phyloP scores from a whole-genome alignment of 495 filamentous ascomycete species.

The Hyaloscypha bicolor region DNA sequence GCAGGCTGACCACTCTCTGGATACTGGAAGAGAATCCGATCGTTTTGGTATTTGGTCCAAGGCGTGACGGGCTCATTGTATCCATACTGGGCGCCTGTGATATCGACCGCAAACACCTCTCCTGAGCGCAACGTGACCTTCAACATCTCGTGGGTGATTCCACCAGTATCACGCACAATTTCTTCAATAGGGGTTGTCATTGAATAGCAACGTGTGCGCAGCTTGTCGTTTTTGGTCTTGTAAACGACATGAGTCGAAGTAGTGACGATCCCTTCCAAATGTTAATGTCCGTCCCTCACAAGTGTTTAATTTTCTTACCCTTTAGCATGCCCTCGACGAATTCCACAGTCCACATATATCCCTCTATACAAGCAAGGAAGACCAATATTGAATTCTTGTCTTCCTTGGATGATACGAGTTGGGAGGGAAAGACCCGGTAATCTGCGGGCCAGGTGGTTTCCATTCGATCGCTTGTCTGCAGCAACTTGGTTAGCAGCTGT shows the following conservation, averaged over 20 bases:
- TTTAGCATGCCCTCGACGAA: background rate
- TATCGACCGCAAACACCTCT: slow-evolving; percentile 24
- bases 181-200: background rate
- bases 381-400: background rate
- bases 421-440: background rate
- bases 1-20: background rate
- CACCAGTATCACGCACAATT: background rate
- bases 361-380: background rate
- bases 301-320: background rate
- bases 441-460: background rate
- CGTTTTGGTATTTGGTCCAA: background rate
- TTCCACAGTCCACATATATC: background rate
- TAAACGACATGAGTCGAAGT: background rate
- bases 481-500: background rate
- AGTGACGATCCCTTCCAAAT: background rate
- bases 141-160: slow-evolving; percentile 5
- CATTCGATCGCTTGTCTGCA: background rate
- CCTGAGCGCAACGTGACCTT: slow-evolving; percentile 21
- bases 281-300: background rate
- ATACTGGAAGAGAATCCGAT: background rate
- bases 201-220: background rate
- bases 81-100: slow-evolving; percentile 29
- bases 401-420: background rate
- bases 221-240: background rate
- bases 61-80: slow-evolving; percentile 13